Conservation (phyloP, 768 basidiomycete genomes). For the Tephrocybe sp. region DNA sequence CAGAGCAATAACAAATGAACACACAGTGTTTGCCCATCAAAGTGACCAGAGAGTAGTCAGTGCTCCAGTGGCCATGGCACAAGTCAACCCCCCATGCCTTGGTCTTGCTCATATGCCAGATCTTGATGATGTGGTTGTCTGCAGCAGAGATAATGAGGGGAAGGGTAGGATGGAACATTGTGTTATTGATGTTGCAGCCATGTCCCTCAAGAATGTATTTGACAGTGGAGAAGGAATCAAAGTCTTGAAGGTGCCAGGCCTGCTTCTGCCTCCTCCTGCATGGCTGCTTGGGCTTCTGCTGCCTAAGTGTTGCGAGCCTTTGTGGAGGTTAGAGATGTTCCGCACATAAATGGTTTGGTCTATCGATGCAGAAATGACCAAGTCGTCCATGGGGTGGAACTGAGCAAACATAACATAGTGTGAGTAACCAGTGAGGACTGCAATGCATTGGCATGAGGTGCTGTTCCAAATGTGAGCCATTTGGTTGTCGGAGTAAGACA, state of each 20-base stretch:
- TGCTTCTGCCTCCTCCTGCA: constrained; percentile 31
- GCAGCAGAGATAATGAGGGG: too few relatives aligned
- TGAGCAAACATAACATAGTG: constrained; percentile 99
- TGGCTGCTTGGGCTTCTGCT: constrained; percentile 30
- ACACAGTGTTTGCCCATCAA: constrained; percentile 96
- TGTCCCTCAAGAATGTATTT: constrained; percentile 98
- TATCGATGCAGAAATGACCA: constrained; percentile 97
- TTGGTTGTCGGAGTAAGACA: constrained; percentile 94
- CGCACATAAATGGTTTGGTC: constrained; percentile 99
- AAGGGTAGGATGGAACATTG: too few relatives aligned
- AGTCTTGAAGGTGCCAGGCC: constrained; percentile 81
- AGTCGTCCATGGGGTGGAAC: constrained; percentile 98
- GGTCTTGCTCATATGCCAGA: constrained; percentile 99
- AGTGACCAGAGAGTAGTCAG: constrained; percentile 88
- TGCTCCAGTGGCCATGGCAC: constrained; percentile 96
- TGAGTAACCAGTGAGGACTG: constrained; percentile 97
- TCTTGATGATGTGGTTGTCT: constrained; percentile 96
- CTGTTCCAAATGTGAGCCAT: constrained; percentile 99
- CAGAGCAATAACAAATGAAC: too few relatives aligned
- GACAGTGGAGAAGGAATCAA: too few relatives aligned
- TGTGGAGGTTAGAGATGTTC: constrained; percentile 97
- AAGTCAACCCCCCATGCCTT: constrained; percentile 99
- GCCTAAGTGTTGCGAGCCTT: constrained; percentile 61
- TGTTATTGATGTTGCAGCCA: constrained; percentile 96
- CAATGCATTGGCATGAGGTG: constrained; percentile 96